Evolutionary conservation across 805 yeast genomes (phyloP).

Genomic region (Lipomyces japonicus): DNA sequence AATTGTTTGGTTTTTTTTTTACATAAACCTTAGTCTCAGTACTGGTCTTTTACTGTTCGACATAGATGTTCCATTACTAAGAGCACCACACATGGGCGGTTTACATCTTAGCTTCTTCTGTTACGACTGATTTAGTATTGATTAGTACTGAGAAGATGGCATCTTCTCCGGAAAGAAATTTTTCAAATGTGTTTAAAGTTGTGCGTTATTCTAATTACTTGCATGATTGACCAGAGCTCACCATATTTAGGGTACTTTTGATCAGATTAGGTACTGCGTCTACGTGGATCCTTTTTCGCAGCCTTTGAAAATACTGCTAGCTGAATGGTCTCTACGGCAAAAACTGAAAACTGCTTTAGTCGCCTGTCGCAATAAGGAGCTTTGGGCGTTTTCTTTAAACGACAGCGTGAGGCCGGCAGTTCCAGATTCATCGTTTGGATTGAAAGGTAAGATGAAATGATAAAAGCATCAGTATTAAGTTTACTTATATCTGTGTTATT

Average conservation of each 20-base stretch:
- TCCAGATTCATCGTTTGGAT: conserved; percentile 22
- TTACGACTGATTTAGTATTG: not conserved
- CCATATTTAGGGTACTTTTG: conserved; percentile 16
- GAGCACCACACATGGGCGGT: too few species aligned
- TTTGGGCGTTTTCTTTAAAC: conserved; percentile 27
- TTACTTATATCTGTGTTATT: not conserved
- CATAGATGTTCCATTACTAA: too few species aligned
- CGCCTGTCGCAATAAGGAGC: conserved; percentile 21
- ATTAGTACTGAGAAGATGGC: conserved; percentile 4
- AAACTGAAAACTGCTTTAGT: conserved; percentile 17
- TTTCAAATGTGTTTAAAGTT: conserved; percentile 23
- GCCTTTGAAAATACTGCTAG: conserved; percentile 20
- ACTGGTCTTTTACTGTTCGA: too few species aligned
- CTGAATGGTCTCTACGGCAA: conserved; percentile 26
- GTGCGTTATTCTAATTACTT: conserved; percentile 5
- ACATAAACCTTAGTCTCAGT: not conserved
- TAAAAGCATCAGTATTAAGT: not conserved
- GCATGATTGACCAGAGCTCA: not conserved
- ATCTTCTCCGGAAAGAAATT: conserved; percentile 17
- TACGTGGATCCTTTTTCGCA: conserved; percentile 25
- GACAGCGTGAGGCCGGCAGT: conserved; percentile 13
- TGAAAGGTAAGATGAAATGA: conserved; percentile 17
- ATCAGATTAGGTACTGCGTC: conserved; percentile 25
- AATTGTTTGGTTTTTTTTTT: not conserved
- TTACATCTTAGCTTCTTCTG: too few species aligned